These are phyloP conservation scores for Aspergillus sp. DNA, from an alignment of 2,329 filamentous ascomycete species.

Conservation along the genomic window DNA sequence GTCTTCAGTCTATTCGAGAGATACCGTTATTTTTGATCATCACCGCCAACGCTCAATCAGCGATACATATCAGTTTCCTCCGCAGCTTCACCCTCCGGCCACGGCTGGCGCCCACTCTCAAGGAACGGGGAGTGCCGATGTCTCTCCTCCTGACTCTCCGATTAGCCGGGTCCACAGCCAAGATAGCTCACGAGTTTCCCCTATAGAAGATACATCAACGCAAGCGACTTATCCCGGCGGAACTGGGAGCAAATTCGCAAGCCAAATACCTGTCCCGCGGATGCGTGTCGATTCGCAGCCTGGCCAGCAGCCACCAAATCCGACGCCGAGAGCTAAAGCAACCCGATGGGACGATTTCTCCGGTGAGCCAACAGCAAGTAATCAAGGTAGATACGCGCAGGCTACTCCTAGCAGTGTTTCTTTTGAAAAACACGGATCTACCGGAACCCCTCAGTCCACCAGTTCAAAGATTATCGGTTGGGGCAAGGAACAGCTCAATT, in stretches of 20 bases:
- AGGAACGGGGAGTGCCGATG: slow-evolving; percentile 36
- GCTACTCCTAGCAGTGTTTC: slow-evolving; percentile 51
- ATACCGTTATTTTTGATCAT: slow-evolving; percentile 28
- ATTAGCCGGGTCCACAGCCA: slow-evolving; percentile 28
- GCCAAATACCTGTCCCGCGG: slow-evolving; percentile 29
- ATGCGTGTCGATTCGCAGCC: slow-evolving; percentile 19
- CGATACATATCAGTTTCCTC: slow-evolving; percentile 12
- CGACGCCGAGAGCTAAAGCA: slow-evolving; percentile 1
- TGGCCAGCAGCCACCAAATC: slow-evolving; percentile 4
- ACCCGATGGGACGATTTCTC: slow-evolving; percentile 65
- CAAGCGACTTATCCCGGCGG: slow-evolving; percentile 5
- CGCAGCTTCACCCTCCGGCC: not conserved
- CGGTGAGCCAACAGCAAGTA: slow-evolving; percentile 62
- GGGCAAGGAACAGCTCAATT: slow-evolving; percentile 39
- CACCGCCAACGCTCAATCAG: slow-evolving; percentile 19
- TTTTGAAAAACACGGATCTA: slow-evolving; percentile 25
- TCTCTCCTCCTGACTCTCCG: slow-evolving; percentile 50
- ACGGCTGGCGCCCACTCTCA: not conserved
- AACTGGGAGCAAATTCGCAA: slow-evolving; percentile 23
- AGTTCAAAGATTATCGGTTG: slow-evolving; percentile 30
- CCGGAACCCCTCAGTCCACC: slow-evolving; percentile 27
- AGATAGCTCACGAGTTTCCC: slow-evolving; percentile 39
- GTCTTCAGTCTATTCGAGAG: slow-evolving; percentile 63
- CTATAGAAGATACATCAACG: slow-evolving; percentile 34
- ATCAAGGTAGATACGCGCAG: slow-evolving; percentile 57